A percentile compares a stretch with the other conserved stretches of the same genome.
These are phyloP conservation scores for Lophiostoma macrostomum DNA, from an alignment of 495 filamentous ascomycete species.

Conservation along the genomic window DNA sequence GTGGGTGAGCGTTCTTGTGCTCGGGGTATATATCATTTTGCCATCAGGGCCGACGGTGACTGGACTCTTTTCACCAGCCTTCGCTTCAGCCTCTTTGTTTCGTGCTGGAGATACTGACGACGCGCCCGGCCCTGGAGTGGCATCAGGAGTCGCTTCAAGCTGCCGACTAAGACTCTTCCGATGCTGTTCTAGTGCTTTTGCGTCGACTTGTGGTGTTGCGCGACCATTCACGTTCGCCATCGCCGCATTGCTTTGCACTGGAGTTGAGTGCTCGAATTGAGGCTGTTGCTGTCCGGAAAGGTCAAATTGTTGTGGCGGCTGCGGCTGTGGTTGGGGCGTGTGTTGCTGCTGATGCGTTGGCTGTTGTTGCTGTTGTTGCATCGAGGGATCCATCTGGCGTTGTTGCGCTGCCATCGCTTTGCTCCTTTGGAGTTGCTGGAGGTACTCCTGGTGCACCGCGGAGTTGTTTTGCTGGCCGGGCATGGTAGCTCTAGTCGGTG, in stretches of 20 bases:
- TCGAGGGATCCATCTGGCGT: conserved; percentile 17
- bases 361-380: conserved; percentile 17
- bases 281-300: neutral
- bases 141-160: conserved; percentile 35
- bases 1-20: neutral
- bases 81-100: no score
- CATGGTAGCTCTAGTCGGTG: conserved; percentile 49
- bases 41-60: no score
- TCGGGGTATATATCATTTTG: no score
- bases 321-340: neutral
- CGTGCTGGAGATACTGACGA: no score
- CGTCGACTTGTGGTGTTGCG: conserved; percentile 30
- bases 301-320: neutral
- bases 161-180: conserved; percentile 46
- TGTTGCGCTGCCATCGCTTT: conserved; percentile 38
- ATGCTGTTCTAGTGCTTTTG: conserved; percentile 40
- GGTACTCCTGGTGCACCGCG: conserved; percentile 40
- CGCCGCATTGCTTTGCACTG: conserved; percentile 23
- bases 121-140: no score
- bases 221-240: conserved; percentile 24
- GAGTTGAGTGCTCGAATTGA: conserved; percentile 24
- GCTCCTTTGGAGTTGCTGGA: conserved; percentile 42
- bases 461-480: conserved; percentile 39
- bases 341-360: conserved; percentile 31
- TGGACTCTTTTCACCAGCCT: no score